Conservation (phyloP, 1,139 yeast genomes). For the Sporopachydermia cereana region DNA sequence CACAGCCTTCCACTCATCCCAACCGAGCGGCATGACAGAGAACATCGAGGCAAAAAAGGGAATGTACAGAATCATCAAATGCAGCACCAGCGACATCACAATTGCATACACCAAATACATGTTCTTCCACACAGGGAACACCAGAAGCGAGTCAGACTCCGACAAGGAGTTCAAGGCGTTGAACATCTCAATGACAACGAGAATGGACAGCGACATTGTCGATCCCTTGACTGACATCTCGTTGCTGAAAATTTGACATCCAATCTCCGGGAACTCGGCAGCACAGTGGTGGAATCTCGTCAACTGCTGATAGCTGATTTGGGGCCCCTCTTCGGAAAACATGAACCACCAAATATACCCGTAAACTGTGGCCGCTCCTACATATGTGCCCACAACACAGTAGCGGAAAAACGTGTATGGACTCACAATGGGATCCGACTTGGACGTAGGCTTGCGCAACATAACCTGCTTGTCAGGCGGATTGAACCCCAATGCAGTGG, state of each 20-base stretch:
- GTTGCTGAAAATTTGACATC: slow-evolving; percentile 24
- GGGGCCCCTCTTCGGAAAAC: slow-evolving; percentile 25
- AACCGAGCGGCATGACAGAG: slow-evolving; percentile 24
- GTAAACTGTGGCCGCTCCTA: slow-evolving; percentile 30
- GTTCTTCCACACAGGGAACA: slow-evolving; percentile 29
- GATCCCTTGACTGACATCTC: slow-evolving; percentile 22
- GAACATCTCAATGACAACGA: slow-evolving; percentile 31
- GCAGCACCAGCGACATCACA: slow-evolving; percentile 24
- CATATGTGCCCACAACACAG: slow-evolving; percentile 28
- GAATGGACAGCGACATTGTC: slow-evolving; percentile 28
- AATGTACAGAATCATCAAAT: slow-evolving; percentile 23
- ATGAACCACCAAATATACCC: slow-evolving; percentile 32
- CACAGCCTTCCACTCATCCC: slow-evolving; percentile 27
- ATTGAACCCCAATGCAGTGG: slow-evolving; percentile 27
- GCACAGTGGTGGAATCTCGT: slow-evolving; percentile 27
- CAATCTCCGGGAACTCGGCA: slow-evolving; percentile 22
- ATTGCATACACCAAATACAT: slow-evolving; percentile 27
- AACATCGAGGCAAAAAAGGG: slow-evolving; percentile 25
- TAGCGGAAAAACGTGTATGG: slow-evolving; percentile 28
- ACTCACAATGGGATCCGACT: slow-evolving; percentile 27
- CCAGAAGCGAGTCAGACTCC: slow-evolving; percentile 27
- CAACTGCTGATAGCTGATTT: slow-evolving; percentile 22
- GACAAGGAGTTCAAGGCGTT: slow-evolving; percentile 30
- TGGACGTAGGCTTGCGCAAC: slow-evolving; percentile 22
- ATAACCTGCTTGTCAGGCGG: slow-evolving; percentile 24